phyloP scores from a whole-genome alignment of 164 flowering plant species.

The Hamamelis virginiana region DNA sequence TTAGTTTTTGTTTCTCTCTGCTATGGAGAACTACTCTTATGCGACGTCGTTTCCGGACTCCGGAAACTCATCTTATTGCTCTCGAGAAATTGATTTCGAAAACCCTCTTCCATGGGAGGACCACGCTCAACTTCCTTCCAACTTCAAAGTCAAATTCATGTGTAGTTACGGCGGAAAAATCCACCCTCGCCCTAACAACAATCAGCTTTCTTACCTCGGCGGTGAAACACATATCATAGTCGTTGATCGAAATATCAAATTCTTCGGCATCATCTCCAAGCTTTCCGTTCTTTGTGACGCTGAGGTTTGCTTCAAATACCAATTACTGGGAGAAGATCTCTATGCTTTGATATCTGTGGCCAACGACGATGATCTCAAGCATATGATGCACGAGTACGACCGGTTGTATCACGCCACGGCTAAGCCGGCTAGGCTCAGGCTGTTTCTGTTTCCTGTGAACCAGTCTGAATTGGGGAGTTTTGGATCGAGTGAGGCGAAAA shows the following conservation, averaged over 20 bases:
- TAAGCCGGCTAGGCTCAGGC: conserved; percentile 65
- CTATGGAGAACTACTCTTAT: conserved; percentile 53
- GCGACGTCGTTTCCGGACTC: conserved; percentile 68
- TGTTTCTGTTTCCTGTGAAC: conserved; percentile 53
- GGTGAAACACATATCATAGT: conserved; percentile 84
- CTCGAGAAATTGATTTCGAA: conserved; percentile 62
- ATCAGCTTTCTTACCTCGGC: conserved; percentile 72
- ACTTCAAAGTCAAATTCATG: conserved; percentile 68
- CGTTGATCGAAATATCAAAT: conserved; percentile 57
- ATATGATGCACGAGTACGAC: conserved; percentile 84
- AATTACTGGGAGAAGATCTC: conserved; percentile 81
- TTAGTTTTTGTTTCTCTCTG: no score
- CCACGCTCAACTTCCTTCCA: conserved; percentile 15
- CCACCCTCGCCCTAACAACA: conserved; percentile 68
- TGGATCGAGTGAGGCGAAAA: conserved; percentile 30
- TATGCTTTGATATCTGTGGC: conserved; percentile 82
- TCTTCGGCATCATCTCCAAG: conserved; percentile 39
- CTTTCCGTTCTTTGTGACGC: conserved; percentile 39
- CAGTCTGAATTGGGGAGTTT: conserved; percentile 17
- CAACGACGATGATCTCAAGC: conserved; percentile 80
- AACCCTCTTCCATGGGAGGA: conserved; percentile 56
- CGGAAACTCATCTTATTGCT: conserved; percentile 65
- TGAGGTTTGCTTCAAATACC: conserved; percentile 65
- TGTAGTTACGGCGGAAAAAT: conserved; percentile 90
- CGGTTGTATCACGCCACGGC: conserved; percentile 48